phyloP scores from a whole-genome alignment of 345 rosid genomes.

The Excoecaria agallocha region DNA sequence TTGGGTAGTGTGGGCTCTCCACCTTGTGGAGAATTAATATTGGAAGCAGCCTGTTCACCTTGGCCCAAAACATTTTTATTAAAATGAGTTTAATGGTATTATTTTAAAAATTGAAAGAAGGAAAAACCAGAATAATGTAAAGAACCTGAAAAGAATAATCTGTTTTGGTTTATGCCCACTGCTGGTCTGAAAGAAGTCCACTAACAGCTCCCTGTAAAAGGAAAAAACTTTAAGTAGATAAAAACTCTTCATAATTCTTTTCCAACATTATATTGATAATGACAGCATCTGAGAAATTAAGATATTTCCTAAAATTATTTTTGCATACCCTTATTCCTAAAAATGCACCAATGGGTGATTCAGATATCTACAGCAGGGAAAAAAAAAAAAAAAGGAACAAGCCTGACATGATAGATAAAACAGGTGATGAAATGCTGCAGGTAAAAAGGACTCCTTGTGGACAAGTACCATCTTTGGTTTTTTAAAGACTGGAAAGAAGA shows the following conservation, averaged over 20 bases:
- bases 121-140: neutral
- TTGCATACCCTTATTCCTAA: neutral
- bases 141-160: constrained; percentile 79
- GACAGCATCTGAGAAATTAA: neutral
- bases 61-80: constrained; percentile 30
- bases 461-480: neutral
- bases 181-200: constrained; percentile 64
- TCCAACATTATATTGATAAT: neutral
- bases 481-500: neutral
- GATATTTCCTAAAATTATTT: neutral
- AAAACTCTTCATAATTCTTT: neutral
- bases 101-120: no score
- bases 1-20: constrained; percentile 52
- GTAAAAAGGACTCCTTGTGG: neutral
- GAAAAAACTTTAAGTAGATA: constrained; percentile 12
- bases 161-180: constrained; percentile 58
- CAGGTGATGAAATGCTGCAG: neutral
- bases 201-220: constrained; percentile 57
- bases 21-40: constrained; percentile 33
- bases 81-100: no score
- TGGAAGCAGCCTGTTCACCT: constrained; percentile 32
- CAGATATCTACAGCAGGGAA: neutral
- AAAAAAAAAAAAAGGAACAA: neutral
- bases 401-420: neutral
- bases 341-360: neutral